phyloP scores from a whole-genome alignment of 2,329 filamentous ascomycete genomes.

The Colletotrichum tabaci region DNA sequence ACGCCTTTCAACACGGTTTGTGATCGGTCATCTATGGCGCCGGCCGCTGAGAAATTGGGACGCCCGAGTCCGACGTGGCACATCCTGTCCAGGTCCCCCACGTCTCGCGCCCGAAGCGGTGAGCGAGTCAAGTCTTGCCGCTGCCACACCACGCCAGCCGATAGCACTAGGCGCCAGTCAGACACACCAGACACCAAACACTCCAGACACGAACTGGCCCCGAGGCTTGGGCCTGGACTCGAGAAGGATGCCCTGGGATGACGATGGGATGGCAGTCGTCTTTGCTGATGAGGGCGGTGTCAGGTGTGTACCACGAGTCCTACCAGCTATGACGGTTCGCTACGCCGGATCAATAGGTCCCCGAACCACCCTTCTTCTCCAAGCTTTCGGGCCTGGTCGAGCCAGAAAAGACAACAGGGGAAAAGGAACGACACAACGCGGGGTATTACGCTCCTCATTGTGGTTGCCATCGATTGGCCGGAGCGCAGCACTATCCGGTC shows the following conservation, averaged over 20 bases:
- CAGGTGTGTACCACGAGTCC: slow-evolving; percentile 9
- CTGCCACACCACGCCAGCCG: slow-evolving; percentile 24
- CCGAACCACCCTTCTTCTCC: neutral
- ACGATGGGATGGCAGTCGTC: slow-evolving; percentile 25
- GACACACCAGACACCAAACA: neutral
- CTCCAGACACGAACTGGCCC: slow-evolving; percentile 16
- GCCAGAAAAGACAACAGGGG: neutral
- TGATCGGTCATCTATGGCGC: slow-evolving; percentile 18
- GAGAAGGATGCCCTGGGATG: slow-evolving; percentile 23
- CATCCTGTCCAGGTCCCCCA: slow-evolving; percentile 11
- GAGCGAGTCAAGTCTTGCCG: slow-evolving; percentile 41
- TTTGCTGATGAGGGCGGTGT: neutral
- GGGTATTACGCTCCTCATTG: slow-evolving; percentile 31
- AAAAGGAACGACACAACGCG: slow-evolving; percentile 18
- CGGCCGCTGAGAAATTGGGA: slow-evolving; percentile 12
- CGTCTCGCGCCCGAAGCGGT: slow-evolving; percentile 38
- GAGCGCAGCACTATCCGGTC: slow-evolving; percentile 1
- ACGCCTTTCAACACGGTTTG: slow-evolving; percentile 8
- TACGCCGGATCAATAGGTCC: slow-evolving; percentile 21
- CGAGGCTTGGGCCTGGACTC: slow-evolving; percentile 17
- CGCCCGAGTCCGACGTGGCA: neutral
- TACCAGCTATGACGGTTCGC: slow-evolving; percentile 8
- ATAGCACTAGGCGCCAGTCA: slow-evolving; percentile 25
- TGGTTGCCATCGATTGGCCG: slow-evolving; percentile 37
- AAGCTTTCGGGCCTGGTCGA: slow-evolving; percentile 1